Evolutionary conservation across 192 early-diverging fungal species (phyloP).

Genomic region (Backusella westeae): DNA sequence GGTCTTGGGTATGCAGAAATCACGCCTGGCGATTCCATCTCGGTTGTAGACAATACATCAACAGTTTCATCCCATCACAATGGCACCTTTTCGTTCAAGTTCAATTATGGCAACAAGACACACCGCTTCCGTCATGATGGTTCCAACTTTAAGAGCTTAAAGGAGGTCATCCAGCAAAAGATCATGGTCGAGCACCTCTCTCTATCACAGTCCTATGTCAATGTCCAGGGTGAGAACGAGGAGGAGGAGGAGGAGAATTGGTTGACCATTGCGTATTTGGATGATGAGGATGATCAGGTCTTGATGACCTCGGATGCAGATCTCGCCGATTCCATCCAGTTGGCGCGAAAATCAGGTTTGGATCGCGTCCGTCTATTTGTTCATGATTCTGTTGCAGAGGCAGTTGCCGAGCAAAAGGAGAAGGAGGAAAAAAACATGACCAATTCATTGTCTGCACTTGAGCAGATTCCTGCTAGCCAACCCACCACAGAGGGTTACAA

Average conservation of each 20-base stretch:
- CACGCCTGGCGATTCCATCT: slow-evolving; percentile 18
- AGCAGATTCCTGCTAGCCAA: background rate
- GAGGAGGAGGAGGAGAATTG: slow-evolving; percentile 29
- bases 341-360: slow-evolving; percentile 70
- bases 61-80: slow-evolving; percentile 25
- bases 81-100: slow-evolving; percentile 56
- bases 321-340: slow-evolving; percentile 74
- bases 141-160: slow-evolving; percentile 38
- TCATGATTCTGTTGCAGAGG: slow-evolving; percentile 29
- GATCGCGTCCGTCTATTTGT: slow-evolving; percentile 73
- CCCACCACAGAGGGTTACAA: slow-evolving; percentile 3
- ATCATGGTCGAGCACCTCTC: slow-evolving; percentile 29
- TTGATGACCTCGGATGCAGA: slow-evolving; percentile 70
- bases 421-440: background rate
- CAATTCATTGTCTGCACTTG: background rate
- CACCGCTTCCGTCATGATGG: slow-evolving; percentile 59
- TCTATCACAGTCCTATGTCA: slow-evolving; percentile 23
- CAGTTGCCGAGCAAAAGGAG: background rate
- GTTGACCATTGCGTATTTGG: slow-evolving; percentile 65
- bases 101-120: slow-evolving; percentile 53
- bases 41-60: slow-evolving; percentile 23
- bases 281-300: slow-evolving; percentile 88
- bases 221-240: slow-evolving; percentile 22
- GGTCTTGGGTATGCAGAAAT: slow-evolving; percentile 21
- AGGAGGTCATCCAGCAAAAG: slow-evolving; percentile 48